These are phyloP conservation scores for Cladophialophora carrionii DNA, from an alignment of 2,329 filamentous ascomycete species.

Conservation along the genomic window DNA sequence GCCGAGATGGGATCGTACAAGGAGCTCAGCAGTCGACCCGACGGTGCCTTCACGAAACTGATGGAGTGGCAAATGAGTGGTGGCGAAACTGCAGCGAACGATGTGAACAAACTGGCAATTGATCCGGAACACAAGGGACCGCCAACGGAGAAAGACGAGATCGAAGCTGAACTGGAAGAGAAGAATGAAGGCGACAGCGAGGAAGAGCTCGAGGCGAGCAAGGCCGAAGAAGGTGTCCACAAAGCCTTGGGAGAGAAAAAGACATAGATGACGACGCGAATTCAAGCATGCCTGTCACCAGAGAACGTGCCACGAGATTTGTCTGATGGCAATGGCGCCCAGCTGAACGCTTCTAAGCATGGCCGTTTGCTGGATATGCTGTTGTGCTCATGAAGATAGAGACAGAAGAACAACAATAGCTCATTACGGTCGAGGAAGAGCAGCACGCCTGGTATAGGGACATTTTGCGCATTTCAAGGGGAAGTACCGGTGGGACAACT, in stretches of 20 bases:
- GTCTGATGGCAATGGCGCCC: not conserved
- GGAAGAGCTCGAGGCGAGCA: slow-evolving; percentile 41
- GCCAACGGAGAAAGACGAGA: slow-evolving; percentile 55
- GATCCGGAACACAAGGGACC: slow-evolving; percentile 41
- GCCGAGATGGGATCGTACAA: slow-evolving; percentile 87
- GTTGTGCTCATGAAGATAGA: not conserved
- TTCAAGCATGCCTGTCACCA: not conserved
- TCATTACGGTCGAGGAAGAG: not conserved
- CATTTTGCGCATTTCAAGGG: not conserved
- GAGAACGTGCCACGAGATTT: not conserved
- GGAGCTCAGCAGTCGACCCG: slow-evolving; percentile 70
- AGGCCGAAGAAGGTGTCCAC: slow-evolving; percentile 30
- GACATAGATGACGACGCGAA: slow-evolving; percentile 6
- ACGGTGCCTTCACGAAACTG: slow-evolving; percentile 87
- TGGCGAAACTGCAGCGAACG: slow-evolving; percentile 57
- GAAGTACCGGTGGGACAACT: not conserved
- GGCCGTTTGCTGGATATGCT: not conserved
- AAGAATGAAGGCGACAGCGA: slow-evolving; percentile 43
- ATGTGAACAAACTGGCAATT: slow-evolving; percentile 34
- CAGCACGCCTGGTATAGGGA: not conserved
- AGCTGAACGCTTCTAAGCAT: not conserved
- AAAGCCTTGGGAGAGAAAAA: slow-evolving; percentile 32
- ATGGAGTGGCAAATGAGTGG: slow-evolving; percentile 99
- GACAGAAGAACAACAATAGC: not conserved
- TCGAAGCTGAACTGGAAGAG: slow-evolving; percentile 50